These are phyloP conservation scores for Kalmanozyma brasiliensis DNA, from an alignment of 1,284 basidiomycete genomes.

Conservation along the genomic window DNA sequence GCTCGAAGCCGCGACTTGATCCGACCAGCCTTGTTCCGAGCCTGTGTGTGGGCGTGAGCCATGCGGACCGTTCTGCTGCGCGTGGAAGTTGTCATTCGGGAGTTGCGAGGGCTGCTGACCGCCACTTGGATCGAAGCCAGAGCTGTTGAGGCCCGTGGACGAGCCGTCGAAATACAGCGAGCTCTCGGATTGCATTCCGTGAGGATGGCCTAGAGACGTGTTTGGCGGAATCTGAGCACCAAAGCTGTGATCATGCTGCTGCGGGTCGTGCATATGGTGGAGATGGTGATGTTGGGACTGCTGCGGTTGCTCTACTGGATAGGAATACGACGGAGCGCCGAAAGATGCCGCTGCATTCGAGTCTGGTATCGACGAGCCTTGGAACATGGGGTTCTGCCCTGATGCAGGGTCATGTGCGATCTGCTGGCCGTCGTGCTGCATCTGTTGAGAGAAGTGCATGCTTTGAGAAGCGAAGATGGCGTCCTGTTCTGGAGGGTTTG, in stretches of 20 bases:
- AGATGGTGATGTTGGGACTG: constrained; percentile 1
- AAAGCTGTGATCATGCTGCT: neutral
- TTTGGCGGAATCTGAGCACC: neutral
- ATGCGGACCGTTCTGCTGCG: constrained; percentile 11
- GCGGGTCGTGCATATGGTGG: constrained; percentile 6
- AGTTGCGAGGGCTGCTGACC: neutral
- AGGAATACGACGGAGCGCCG: constrained; percentile 11
- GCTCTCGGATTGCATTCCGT: constrained; percentile 1
- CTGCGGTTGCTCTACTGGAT: constrained; percentile 13
- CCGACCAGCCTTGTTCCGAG: constrained; percentile 35
- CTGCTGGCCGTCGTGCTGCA: constrained; percentile 9
- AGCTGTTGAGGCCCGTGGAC: constrained; percentile 4
- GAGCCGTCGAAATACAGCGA: constrained; percentile 16
- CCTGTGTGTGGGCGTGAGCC: constrained; percentile 27
- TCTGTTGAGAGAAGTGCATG: constrained; percentile 15
- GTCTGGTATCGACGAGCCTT: constrained; percentile 6
- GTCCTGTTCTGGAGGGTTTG: constrained; percentile 12
- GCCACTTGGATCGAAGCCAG: constrained; percentile 8
- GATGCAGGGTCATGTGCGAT: constrained; percentile 8
- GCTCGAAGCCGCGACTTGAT: constrained; percentile 3
- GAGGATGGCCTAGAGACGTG: constrained; percentile 1
- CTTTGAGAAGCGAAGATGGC: constrained; percentile 1
- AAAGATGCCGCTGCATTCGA: constrained; percentile 14
- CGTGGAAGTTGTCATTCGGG: constrained; percentile 2
- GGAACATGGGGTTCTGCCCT: constrained; percentile 12